Evolutionary conservation across 805 yeast genomes (phyloP), one percentile per base, ranked within the genome.

Genomic region (Komagataella kurtzmanii): DNA sequence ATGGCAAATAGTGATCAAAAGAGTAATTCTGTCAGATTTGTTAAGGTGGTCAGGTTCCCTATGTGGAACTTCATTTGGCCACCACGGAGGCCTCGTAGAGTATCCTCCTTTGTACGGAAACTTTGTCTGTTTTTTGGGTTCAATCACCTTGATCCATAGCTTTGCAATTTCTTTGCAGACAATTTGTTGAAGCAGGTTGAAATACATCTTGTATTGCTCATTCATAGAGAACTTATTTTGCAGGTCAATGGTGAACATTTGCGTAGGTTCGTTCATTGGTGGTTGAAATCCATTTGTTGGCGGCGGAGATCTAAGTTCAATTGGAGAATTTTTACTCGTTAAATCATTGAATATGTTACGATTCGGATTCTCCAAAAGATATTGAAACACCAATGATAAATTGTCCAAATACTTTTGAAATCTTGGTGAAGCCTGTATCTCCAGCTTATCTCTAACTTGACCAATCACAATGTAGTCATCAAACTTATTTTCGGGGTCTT

Each of bases 41-140:
- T 69, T 72, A 53, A 85, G 65, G 64, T 85, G 91, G 60, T 84
- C 91, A 0, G 91, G 91, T 59, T 85, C 90, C 47, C 69, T 71
- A 63, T 85, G 91, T 44, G 77, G 67, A 1, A 81, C 76, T 10
- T 55, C 52, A 0, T 46, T 44, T 0, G 90, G 90, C 93, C 93
- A 85, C 90, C 90, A 84, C 4, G 60, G 58, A 0, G 91, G 93
- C 55, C 69, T 76, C 10, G 75, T 57, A 0, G 23, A 49, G 12
- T 75, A 74, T 2, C 79, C 79, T 7, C 61, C 59, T 51, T 77
- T 82, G 61, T 85, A 85, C 3, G 91, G 91, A 56, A 66, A 74
- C 21, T 66, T 64, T 1, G 82, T 70, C 63, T 83, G 88, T 55
- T 85, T 85, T 51, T 65, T 70, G 2, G 91, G 90, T 58, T 83